phyloP scores from a whole-genome alignment of 176 grass and related monocot species.

The Zoysia japonica region DNA sequence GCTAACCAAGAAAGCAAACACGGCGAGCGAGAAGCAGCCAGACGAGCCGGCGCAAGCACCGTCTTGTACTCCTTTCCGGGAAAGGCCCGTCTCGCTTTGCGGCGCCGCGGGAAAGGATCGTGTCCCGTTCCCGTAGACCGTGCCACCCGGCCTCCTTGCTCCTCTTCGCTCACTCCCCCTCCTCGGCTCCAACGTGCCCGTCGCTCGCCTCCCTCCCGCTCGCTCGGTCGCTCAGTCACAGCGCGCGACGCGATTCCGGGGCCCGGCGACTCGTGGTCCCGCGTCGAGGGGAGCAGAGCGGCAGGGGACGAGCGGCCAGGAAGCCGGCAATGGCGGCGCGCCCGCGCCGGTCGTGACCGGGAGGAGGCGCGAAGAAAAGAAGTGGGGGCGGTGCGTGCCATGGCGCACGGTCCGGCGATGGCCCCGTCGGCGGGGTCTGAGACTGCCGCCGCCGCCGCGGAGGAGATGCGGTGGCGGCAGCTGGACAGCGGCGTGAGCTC shows the following conservation, averaged over 20 bases:
- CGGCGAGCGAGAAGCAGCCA: too few relatives aligned
- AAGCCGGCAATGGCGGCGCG: slow-evolving; percentile 31
- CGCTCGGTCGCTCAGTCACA: background rate
- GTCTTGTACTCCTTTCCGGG: too few relatives aligned
- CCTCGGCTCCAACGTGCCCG: background rate
- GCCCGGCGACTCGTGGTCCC: background rate
- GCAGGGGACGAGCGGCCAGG: background rate
- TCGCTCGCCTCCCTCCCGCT: background rate
- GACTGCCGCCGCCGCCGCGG: too few relatives aligned
- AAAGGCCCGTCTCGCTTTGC: too few relatives aligned
- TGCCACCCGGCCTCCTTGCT: background rate
- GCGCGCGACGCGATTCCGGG: background rate
- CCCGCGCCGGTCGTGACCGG: slow-evolving; percentile 24
- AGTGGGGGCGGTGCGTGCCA: background rate
- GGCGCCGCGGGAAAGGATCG: background rate
- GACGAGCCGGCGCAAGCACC: too few relatives aligned
- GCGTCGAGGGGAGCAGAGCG: background rate
- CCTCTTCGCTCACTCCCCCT: too few relatives aligned
- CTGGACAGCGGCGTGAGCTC: slow-evolving; percentile 27
- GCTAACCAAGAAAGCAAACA: too few relatives aligned
- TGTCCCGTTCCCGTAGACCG: slow-evolving; percentile 1
- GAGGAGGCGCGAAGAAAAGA: background rate
- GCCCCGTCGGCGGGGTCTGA: too few relatives aligned
- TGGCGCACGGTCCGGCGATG: background rate
- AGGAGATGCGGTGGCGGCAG: background rate